phyloP scores from a whole-genome alignment of 2,329 filamentous ascomycete species.

The Alternaria arbusti region DNA sequence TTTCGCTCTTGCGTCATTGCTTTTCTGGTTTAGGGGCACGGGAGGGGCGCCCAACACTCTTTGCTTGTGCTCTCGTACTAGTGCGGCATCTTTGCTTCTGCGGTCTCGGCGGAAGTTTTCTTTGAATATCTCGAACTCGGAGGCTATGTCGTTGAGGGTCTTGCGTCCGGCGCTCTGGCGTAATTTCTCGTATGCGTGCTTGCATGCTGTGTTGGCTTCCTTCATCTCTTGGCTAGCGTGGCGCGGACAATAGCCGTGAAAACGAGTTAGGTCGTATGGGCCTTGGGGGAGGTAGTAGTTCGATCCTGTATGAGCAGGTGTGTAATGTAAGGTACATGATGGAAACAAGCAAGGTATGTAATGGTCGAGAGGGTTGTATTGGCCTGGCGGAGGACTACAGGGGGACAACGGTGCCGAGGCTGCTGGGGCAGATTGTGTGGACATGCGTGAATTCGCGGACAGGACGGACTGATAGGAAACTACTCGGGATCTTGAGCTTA shows the following conservation, averaged over 20 bases:
- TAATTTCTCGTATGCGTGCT: constrained; percentile 34
- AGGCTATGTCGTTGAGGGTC: constrained; percentile 35
- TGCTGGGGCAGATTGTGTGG: constrained; percentile 27
- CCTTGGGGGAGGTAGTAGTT: constrained; percentile 37
- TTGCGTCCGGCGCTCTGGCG: constrained; percentile 44
- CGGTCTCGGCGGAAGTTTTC: constrained; percentile 22
- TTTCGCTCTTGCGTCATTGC: neutral
- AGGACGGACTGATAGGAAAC: constrained; percentile 29
- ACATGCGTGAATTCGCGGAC: constrained; percentile 9
- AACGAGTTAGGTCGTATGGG: constrained; percentile 35
- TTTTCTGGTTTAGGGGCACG: neutral
- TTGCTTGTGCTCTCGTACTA: constrained; percentile 17
- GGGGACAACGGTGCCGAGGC: constrained; percentile 6
- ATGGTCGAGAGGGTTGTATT: constrained; percentile 40
- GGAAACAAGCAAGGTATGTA: constrained; percentile 39
- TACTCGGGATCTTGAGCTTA: constrained; percentile 16
- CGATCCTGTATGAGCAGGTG: constrained; percentile 27
- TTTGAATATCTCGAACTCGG: constrained; percentile 36
- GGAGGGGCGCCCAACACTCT: constrained; percentile 18
- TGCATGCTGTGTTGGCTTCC: constrained; percentile 31
- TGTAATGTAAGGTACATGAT: constrained; percentile 35
- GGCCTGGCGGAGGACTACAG: constrained; percentile 12
- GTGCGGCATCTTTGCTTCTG: constrained; percentile 11
- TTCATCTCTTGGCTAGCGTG: constrained; percentile 39
- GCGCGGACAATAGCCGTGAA: constrained; percentile 34